Evolutionary conservation across 768 basidiomycete genomes (phyloP).

Genomic region (Infundibulicybe gibba): DNA sequence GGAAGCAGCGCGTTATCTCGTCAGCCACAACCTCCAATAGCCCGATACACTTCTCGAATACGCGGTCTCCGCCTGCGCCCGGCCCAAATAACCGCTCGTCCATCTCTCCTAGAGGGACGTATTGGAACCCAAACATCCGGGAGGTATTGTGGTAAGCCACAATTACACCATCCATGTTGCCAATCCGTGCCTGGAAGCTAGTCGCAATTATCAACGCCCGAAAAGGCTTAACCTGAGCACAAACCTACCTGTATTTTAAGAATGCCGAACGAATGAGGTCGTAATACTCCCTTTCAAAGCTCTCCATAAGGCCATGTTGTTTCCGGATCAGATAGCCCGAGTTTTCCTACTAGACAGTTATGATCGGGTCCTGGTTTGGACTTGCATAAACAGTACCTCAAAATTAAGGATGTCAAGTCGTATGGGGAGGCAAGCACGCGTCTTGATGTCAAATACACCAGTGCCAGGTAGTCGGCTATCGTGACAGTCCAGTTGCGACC

Average conservation of each 20-base stretch:
- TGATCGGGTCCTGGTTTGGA: neutral
- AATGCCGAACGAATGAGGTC: slow-evolving; percentile 93
- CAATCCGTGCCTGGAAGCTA: slow-evolving; percentile 94
- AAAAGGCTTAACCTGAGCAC: neutral
- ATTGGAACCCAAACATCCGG: slow-evolving; percentile 91
- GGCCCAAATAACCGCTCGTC: slow-evolving; percentile 74
- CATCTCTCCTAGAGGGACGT: slow-evolving; percentile 84
- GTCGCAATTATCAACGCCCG: slow-evolving; percentile 1
- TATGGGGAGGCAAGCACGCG: slow-evolving; percentile 80
- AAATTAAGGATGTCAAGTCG: slow-evolving; percentile 85
- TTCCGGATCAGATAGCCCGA: slow-evolving; percentile 72
- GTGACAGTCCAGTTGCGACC: slow-evolving; percentile 90
- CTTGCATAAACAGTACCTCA: slow-evolving; percentile 35
- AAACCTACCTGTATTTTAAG: slow-evolving; percentile 79
- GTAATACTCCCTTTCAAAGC: slow-evolving; percentile 93
- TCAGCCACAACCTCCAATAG: slow-evolving; percentile 67
- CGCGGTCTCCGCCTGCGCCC: slow-evolving; percentile 52
- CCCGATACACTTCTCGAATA: slow-evolving; percentile 72
- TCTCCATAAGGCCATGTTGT: slow-evolving; percentile 61
- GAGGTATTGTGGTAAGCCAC: slow-evolving; percentile 87
- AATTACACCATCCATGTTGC: slow-evolving; percentile 94
- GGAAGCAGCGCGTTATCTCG: slow-evolving; percentile 58
- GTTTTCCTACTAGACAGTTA: slow-evolving; percentile 53
- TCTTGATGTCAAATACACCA: slow-evolving; percentile 96
- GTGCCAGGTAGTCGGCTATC: slow-evolving; percentile 81